Evolutionary conservation across 257 asterid species (phyloP), one percentile per base, ranked within the genome.

Genomic region (Capsicum pubescens): DNA sequence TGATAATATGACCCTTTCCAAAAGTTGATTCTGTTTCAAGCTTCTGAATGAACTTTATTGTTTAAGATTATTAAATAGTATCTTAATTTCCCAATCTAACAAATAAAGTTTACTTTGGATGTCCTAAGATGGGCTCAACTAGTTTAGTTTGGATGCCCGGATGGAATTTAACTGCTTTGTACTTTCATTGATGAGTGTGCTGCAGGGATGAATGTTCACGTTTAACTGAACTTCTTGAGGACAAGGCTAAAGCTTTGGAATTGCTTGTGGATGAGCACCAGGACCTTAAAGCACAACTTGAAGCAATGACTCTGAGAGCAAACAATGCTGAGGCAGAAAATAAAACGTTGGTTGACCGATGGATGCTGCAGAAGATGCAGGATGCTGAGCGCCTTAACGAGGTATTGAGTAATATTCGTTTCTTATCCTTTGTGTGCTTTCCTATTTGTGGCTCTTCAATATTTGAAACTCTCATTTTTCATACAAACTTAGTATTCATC

Each of bases 321-420:
- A 86, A 93, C 76, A 91, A 87, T 57, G 93, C 97, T 15, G 94
- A 90, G 88, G 91, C 95, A 3, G 99, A 97, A 88, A 95, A 93
- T 88, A 94, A 93, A 90, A 92, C 85, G 89, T 88, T 97, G 85
- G 87, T 97, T 84, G 99, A 97, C 84, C 97, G 97, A 70, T 92
- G 97, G 95, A 91, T 97, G 98, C 85, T 95, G 85, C 95, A 91
- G 86, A 97, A 95, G 87, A 97, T 95, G 98, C 90, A 93, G 88
- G 97, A 95, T 78, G 97, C 99, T 83, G 99, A 95, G 81, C 95
- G 95, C 80, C 90, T 97, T 55, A 97, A 97, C 74, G 98, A 97
- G 98, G 99, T 94, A 89, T 48, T 35, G 44, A 79, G 84, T 83
- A 59, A 66, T 52, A 79, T 64, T 32, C 39, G 6, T 16, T 82